These are phyloP conservation scores for Lactarius evosmus DNA, from an alignment of 768 basidiomycete genomes.

Conservation along the genomic window DNA sequence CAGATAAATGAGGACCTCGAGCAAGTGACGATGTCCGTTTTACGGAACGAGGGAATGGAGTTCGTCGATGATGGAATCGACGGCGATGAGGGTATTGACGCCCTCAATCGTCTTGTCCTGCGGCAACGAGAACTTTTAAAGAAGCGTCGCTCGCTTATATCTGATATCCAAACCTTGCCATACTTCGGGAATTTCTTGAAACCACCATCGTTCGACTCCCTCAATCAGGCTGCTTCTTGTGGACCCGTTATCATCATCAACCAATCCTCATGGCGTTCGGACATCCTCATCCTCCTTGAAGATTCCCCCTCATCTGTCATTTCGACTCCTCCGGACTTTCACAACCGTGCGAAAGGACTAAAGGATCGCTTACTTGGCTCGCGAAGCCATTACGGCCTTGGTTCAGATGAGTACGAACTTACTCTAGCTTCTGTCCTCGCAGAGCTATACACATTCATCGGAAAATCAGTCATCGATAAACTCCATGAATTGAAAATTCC, in stretches of 20 bases:
- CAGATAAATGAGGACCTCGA: background rate
- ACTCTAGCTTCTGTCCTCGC: too few relatives aligned
- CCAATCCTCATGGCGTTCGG: background rate
- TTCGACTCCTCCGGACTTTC: background rate
- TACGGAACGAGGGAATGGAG: too few relatives aligned
- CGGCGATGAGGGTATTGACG: background rate
- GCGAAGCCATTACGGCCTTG: background rate
- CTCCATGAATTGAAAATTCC: background rate
- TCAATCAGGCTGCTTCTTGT: background rate
- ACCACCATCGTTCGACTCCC: background rate
- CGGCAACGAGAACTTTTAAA: background rate
- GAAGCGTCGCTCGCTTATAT: background rate
- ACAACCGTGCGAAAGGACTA: background rate
- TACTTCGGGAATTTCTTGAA: background rate
- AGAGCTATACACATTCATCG: slow-evolving; percentile 1
- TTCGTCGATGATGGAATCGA: background rate
- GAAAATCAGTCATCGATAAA: background rate
- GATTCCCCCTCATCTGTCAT: slow-evolving; percentile 54
- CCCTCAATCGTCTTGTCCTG: background rate
- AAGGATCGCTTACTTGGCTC: background rate
- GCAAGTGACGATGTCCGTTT: background rate
- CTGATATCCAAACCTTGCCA: background rate
- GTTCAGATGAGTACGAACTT: too few relatives aligned
- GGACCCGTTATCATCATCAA: slow-evolving; percentile 7
- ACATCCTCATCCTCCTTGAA: slow-evolving; percentile 1